A percentile compares a stretch with the other conserved stretches of the same genome.
phyloP scores from a whole-genome alignment of 2,329 filamentous ascomycete species.

The Neocucurbitaria cava region DNA sequence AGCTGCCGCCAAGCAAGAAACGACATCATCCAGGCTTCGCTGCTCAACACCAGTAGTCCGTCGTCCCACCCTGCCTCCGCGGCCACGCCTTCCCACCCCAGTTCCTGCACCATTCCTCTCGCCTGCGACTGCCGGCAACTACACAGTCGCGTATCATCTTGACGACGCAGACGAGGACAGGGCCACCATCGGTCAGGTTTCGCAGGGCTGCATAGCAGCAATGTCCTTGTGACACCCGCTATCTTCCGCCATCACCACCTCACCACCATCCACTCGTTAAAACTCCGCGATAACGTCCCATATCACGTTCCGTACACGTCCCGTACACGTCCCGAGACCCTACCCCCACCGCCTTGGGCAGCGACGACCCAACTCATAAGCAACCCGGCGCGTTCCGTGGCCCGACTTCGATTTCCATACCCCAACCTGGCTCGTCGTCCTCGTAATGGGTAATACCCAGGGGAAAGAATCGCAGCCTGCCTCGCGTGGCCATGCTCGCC shows the following conservation, averaged over 20 bases:
- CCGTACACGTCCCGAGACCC: conserved; percentile 13
- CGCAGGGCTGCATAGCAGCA: conserved; percentile 31
- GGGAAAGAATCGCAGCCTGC: conserved; percentile 55
- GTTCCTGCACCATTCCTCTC: conserved; percentile 18
- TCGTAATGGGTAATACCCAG: conserved; percentile 57
- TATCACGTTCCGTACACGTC: conserved; percentile 24
- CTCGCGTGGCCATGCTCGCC: conserved; percentile 42
- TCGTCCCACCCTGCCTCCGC: conserved; percentile 2
- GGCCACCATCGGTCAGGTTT: conserved; percentile 14
- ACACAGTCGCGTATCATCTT: conserved; percentile 18
- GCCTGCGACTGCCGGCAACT: conserved; percentile 20
- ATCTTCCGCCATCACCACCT: conserved; percentile 28
- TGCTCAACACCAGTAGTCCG: conserved; percentile 11
- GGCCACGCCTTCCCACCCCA: conserved; percentile 10
- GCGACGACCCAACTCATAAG: conserved; percentile 18
- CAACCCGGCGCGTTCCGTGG: conserved; percentile 27
- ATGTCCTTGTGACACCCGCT: conserved; percentile 50
- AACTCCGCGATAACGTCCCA: conserved; percentile 14
- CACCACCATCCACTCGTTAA: conserved; percentile 22
- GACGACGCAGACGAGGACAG: conserved; percentile 15
- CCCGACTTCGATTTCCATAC: conserved; percentile 12
- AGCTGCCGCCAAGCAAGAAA: no score
- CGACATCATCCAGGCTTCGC: conserved; percentile 32
- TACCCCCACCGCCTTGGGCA: conserved; percentile 21
- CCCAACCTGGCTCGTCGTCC: conserved; percentile 8